Percentiles rank a stretch among this genome's conserved stretches.
Conservation (phyloP, 2,329 filamentous ascomycete genomes). For the Chrysoporthe deuterocubensis region DNA sequence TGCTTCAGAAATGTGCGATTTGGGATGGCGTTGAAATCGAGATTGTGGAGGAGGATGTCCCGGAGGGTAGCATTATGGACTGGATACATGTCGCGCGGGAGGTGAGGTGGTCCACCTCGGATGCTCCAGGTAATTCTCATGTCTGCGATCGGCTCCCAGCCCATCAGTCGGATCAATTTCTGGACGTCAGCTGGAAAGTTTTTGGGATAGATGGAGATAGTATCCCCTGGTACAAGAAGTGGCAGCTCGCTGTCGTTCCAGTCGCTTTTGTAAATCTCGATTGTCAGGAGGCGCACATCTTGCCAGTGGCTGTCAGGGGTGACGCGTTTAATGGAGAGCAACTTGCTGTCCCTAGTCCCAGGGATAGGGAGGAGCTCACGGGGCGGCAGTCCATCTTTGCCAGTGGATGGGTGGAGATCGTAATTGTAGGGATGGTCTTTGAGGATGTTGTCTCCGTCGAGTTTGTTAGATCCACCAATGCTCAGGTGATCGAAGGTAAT, state of each 20-base stretch:
- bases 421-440: constrained; percentile 42
- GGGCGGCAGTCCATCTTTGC: constrained; percentile 34
- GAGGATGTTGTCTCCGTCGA: constrained; percentile 42
- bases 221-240: constrained; percentile 72
- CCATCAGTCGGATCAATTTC: constrained; percentile 76
- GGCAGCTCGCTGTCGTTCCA: constrained; percentile 32
- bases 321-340: constrained; percentile 71
- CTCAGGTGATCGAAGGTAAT: constrained; percentile 29
- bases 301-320: constrained; percentile 86
- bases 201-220: constrained; percentile 81
- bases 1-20: constrained; percentile 83
- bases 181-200: constrained; percentile 85
- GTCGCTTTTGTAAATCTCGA: constrained; percentile 50
- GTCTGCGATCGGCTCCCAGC: constrained; percentile 77
- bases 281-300: constrained; percentile 81
- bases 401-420: constrained; percentile 32
- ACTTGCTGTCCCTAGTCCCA: constrained; percentile 56
- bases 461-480: constrained; percentile 29
- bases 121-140: constrained; percentile 42
- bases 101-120: not conserved
- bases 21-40: constrained; percentile 90
- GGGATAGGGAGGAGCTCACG: constrained; percentile 58
- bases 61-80: constrained; percentile 65
- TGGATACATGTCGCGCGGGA: constrained; percentile 42
- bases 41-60: constrained; percentile 75